Base-by-base conservation (phyloP, 495 filamentous ascomycete genomes). In the Acidiella bohemica region DNA sequence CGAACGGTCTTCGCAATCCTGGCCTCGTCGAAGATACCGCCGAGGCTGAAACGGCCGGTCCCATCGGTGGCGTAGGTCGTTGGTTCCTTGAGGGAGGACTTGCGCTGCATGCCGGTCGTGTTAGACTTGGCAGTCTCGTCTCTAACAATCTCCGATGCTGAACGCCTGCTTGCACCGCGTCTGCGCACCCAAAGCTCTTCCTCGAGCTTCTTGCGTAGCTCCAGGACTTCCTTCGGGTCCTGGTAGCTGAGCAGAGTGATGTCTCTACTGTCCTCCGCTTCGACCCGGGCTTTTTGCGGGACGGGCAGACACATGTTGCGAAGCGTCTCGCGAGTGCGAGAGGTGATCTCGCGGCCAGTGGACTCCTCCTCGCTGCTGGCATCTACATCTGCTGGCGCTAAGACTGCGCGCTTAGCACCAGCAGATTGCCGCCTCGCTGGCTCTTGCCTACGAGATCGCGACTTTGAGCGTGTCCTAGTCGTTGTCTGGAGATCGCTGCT, bases 61-160 rank as follows among this genome's bases (percentile, higher is more conserved):
- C 36, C 34, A 34, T 55, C 46, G 4, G 45, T 41, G 18, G 42
- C 44, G 8, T 18, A 41, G 5, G 24, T 25, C 11, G 42, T 51
- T 4, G 53, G 32, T 20, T 60, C 56, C 41, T 56, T 63, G 41
- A 58, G 31, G 4, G 59, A 56, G 1, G 54, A 55, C 36, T 58
- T 61, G 34, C 54, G 58, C 3, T 41, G 14, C 37, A 45, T 5
- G n/a, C 31, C 39, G 16, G 18, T 16, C 5, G 13, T 8, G 4
- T 17, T 13, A 22, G 39, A 36, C 3, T 14, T 11, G 4, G 25
- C 18, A n/a, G 39, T 42, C 9, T 44, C 36, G 5, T 46, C 27
- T 13, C 33, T 10, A 1, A 6, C 10, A 7, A 16, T 27, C 28
- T 12, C 36, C 11, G 36, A 29, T 2, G 42, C 44, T 30, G 39